These are phyloP conservation scores for Aspergillus sergii DNA, from an alignment of 2,329 filamentous ascomycete species.

Conservation along the genomic window DNA sequence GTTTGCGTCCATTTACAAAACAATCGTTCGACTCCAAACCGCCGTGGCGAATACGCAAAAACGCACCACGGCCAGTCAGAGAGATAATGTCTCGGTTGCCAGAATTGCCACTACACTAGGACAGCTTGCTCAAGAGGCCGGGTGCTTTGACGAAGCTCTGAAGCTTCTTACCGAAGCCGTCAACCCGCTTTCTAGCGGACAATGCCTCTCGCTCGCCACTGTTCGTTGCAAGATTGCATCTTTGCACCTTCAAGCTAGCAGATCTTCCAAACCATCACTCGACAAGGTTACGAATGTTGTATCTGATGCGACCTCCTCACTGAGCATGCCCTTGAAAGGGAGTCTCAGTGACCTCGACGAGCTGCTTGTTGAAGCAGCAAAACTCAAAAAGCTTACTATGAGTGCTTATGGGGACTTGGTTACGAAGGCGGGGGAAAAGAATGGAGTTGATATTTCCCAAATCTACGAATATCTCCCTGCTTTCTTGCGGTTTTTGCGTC, in stretches of 20 bases:
- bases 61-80: conserved; percentile 20
- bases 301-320: conserved; percentile 35
- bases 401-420: conserved; percentile 37
- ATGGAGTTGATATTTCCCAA: conserved; percentile 25
- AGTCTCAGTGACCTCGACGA: conserved; percentile 47
- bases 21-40: conserved; percentile 39
- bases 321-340: conserved; percentile 43
- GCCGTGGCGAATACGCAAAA: conserved; percentile 32
- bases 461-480: conserved; percentile 41
- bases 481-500: conserved; percentile 44
- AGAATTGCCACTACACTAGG: conserved; percentile 39
- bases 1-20: conserved; percentile 40
- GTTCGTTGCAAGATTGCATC: conserved; percentile 44
- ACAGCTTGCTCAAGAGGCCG: conserved; percentile 44
- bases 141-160: conserved; percentile 42
- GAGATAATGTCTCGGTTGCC: conserved; percentile 32
- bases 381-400: conserved; percentile 46
- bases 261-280: conserved; percentile 22
- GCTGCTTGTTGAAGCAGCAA: conserved; percentile 45
- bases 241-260: conserved; percentile 37
- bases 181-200: conserved; percentile 31
- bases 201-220: conserved; percentile 39
- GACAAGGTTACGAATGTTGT: conserved; percentile 28
- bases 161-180: conserved; percentile 38
- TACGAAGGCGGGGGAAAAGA: conserved; percentile 22